These are phyloP conservation scores for Rhododendron simsii DNA, from an alignment of 148 eudicot species.

Conservation along the genomic window DNA sequence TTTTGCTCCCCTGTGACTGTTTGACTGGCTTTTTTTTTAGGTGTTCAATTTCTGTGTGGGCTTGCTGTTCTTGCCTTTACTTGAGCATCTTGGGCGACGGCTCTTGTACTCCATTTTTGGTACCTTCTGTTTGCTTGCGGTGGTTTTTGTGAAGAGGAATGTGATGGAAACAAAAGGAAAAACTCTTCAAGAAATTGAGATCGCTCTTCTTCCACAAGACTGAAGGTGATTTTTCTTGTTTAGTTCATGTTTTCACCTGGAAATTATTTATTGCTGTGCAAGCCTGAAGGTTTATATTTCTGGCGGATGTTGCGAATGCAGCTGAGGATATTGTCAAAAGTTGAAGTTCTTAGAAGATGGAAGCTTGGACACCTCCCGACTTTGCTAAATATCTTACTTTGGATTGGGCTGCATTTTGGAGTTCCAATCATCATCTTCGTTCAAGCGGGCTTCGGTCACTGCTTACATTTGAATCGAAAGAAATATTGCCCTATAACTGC, in stretches of 20 bases:
- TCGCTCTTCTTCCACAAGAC: slow-evolving; percentile 75
- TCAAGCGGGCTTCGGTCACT: neutral
- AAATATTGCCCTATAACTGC: neutral
- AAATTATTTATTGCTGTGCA: neutral
- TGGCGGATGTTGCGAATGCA: neutral
- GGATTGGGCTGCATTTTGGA: neutral
- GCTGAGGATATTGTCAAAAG: neutral
- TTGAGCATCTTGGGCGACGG: slow-evolving; percentile 72
- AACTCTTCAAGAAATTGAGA: slow-evolving; percentile 94
- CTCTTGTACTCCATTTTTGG: slow-evolving; percentile 73
- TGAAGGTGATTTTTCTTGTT: slow-evolving; percentile 20
- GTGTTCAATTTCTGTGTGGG: slow-evolving; percentile 87
- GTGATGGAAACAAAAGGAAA: slow-evolving; percentile 96
- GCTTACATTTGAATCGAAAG: neutral
- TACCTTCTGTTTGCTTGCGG: slow-evolving; percentile 76
- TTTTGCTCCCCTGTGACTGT: neutral
- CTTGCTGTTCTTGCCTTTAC: slow-evolving; percentile 81
- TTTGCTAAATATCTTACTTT: neutral
- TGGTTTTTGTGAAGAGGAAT: slow-evolving; percentile 71
- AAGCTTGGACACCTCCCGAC: neutral
- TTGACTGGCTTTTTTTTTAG: slow-evolving; percentile 23
- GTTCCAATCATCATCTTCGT: neutral
- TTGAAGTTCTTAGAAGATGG: neutral
- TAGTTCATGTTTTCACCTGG: neutral
- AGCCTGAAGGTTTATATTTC: neutral